phyloP scores from a whole-genome alignment of 441 rosid species.

The Melianthus villosus region DNA sequence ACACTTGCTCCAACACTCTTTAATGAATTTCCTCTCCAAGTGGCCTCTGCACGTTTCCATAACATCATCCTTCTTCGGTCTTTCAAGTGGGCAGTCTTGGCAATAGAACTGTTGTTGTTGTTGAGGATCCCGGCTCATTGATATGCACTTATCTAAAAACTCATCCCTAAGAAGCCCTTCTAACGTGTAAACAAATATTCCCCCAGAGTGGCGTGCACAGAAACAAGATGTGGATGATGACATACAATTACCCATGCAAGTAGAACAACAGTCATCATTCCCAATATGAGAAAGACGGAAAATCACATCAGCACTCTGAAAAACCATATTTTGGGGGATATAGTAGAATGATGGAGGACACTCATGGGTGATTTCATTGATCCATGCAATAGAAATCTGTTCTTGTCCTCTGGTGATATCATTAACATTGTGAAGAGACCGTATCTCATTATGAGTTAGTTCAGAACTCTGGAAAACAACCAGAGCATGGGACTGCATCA shows the following conservation, averaged over 20 bases:
- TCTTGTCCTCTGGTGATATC: slow-evolving; percentile 60
- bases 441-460: no score
- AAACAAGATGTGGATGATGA: slow-evolving; percentile 40
- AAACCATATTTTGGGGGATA: slow-evolving; percentile 39
- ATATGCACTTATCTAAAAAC: slow-evolving; percentile 37
- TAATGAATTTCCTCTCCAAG: slow-evolving; percentile 57
- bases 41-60: slow-evolving; percentile 65
- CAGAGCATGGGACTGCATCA: no score
- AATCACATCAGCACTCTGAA: slow-evolving; percentile 49
- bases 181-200: slow-evolving; percentile 64
- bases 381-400: slow-evolving; percentile 41
- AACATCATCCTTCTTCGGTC: slow-evolving; percentile 22
- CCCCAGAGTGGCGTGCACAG: slow-evolving; percentile 72
- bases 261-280: slow-evolving; percentile 56
- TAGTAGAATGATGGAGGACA: slow-evolving; percentile 42
- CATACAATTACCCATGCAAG: slow-evolving; percentile 67
- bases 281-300: slow-evolving; percentile 59
- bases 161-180: slow-evolving; percentile 43
- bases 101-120: slow-evolving; percentile 33
- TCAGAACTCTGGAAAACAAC: no score
- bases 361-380: slow-evolving; percentile 33
- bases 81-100: slow-evolving; percentile 63
- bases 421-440: slow-evolving; percentile 1
- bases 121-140: slow-evolving; percentile 26
- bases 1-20: slow-evolving; percentile 89